Percentiles rank a stretch among this genome's conserved stretches.
Evolutionary conservation across 108 stramenopile species (phyloP).

Genomic region (Craspedostauros australis): DNA sequence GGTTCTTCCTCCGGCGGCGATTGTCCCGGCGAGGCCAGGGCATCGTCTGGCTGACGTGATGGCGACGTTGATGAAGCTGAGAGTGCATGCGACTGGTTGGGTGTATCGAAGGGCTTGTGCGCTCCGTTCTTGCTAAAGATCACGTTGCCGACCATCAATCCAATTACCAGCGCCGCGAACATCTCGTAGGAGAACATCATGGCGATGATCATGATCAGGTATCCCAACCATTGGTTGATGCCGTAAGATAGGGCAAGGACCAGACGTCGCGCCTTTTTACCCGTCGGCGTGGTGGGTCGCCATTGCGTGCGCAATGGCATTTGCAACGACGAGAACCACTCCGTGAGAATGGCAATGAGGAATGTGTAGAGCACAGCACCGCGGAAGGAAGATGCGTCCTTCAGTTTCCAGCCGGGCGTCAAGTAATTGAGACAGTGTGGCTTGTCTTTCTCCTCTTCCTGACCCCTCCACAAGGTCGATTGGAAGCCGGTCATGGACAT

Average conservation of each 20-base stretch:
- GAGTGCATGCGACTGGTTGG: too few relatives aligned
- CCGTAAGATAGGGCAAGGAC: slow-evolving; percentile 13
- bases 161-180: slow-evolving; percentile 12
- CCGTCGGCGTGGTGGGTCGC: not conserved
- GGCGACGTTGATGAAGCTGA: too few relatives aligned
- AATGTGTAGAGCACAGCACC: slow-evolving; percentile 29
- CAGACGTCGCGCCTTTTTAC: not conserved
- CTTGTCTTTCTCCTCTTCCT: not conserved
- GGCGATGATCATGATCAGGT: slow-evolving; percentile 22
- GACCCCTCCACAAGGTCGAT: slow-evolving; percentile 15
- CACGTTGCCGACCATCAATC: slow-evolving; percentile 15
- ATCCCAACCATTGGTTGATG: slow-evolving; percentile 17
- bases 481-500: slow-evolving; percentile 34
- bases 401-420: slow-evolving; percentile 18
- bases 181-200: slow-evolving; percentile 31
- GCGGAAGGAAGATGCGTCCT: slow-evolving; percentile 13
- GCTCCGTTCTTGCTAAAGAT: too few relatives aligned
- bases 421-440: slow-evolving; percentile 23
- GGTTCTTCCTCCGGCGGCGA: not conserved
- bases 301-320: not conserved
- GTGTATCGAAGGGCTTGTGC: too few relatives aligned
- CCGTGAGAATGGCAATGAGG: slow-evolving; percentile 18
- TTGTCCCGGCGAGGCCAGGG: not conserved
- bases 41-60: too few relatives aligned
- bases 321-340: slow-evolving; percentile 10